Evolutionary conservation across 495 filamentous ascomycete species (phyloP), one percentile per base, ranked within the genome.

Genomic region (Elasticomyces elasticus): DNA sequence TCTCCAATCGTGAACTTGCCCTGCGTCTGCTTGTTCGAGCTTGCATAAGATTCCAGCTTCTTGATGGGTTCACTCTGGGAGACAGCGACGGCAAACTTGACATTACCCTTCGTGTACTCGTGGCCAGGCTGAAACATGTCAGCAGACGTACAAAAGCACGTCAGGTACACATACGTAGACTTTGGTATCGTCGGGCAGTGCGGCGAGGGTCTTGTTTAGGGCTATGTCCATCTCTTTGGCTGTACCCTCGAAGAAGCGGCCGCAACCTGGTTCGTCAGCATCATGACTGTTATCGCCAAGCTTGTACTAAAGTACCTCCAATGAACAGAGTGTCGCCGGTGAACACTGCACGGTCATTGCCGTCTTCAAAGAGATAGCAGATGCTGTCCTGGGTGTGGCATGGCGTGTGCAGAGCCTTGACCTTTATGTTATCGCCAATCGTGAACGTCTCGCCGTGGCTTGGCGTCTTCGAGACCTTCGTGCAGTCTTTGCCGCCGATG

Each of bases 371-470:
- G 48, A 79, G 79, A 61, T 80, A 98, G 76, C 92, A 97, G 60
- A 98, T 95, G 64, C 89, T 95, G 68, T 98, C 92, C 69, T 96
- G 92, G 1, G 92, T 98, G 66, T 98, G 94, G 67, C 92, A 98
- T 2, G 92, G 92, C 7, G 92, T 98, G 70, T 97, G 84, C 23
- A 97, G 70, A n/a, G 86, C 86, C 63, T 80, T 92, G 49, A 96
- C 88, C 1, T 76, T 76, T 62, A 98, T 91, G 33, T 72, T 71
- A 51, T 84, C 78, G 52, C 94, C 92, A 54, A 97, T 81, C 60
- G 79, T 84, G 75, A 96, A 96, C 12, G 69, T 78, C 61, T 86
- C 79, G 25, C 80, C 81, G 68, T 97, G 79, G 1, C 69, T 68
- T 0, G 89, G 88, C 0, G 84, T 89, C 56, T 72, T 72, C 15